A percentile compares a stretch with the other conserved stretches of the same genome.
Evolutionary conservation across 768 basidiomycete genomes (phyloP).

Genomic region (Fomitopsis serialis): DNA sequence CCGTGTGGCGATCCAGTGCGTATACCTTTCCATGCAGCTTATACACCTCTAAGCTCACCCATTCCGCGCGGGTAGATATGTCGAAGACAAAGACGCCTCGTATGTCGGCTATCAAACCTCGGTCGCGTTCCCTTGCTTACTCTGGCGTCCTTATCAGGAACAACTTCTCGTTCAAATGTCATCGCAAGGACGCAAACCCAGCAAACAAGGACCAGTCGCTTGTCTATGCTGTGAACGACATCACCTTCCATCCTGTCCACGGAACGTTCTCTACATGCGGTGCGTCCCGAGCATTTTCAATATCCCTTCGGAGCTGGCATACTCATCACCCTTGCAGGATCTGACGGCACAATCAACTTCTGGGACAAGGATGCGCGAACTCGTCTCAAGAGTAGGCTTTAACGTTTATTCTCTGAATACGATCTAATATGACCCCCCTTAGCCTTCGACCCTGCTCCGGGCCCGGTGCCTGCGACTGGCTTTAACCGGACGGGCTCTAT

Average conservation of each 20-base stretch:
- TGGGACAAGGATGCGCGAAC: slow-evolving; percentile 95
- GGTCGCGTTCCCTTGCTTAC: not conserved
- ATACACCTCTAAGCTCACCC: not conserved
- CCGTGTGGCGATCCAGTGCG: slow-evolving; percentile 93
- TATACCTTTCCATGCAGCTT: slow-evolving; percentile 11
- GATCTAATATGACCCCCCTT: not conserved
- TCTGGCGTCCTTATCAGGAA: slow-evolving; percentile 18
- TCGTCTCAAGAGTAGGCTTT: slow-evolving; percentile 74
- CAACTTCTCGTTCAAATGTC: slow-evolving; percentile 59
- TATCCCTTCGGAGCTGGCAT: too few relatives aligned
- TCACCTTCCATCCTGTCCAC: slow-evolving; percentile 48
- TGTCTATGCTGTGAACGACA: slow-evolving; percentile 53
- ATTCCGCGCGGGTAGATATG: slow-evolving; percentile 46
- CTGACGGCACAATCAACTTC: slow-evolving; percentile 85
- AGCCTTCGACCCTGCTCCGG: slow-evolving; percentile 72
- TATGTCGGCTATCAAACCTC: slow-evolving; percentile 26
- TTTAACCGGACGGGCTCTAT: slow-evolving; percentile 89
- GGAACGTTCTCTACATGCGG: slow-evolving; percentile 45
- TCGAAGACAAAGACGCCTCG: slow-evolving; percentile 79
- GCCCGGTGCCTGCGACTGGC: slow-evolving; percentile 72
- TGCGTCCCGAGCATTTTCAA: slow-evolving; percentile 7
- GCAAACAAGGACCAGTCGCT: slow-evolving; percentile 34
- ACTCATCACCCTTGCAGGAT: slow-evolving; percentile 35
- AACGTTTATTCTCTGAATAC: not conserved
- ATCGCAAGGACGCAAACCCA: slow-evolving; percentile 32